Evolutionary conservation across 1,284 basidiomycete genomes (phyloP).

Genomic region (Phylloboletellus chloephorus): DNA sequence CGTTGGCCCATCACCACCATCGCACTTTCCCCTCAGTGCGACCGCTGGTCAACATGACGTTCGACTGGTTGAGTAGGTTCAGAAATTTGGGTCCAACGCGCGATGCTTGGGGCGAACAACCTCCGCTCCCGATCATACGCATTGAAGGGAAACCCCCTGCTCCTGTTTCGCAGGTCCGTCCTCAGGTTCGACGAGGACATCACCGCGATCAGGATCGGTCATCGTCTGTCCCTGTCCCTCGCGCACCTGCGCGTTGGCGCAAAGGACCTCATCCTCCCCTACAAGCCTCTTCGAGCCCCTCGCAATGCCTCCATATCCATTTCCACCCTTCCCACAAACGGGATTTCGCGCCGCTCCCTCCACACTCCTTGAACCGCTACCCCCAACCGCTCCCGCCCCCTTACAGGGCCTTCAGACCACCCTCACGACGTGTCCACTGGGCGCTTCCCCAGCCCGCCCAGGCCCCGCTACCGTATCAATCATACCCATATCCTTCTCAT

Average conservation of each 20-base stretch:
- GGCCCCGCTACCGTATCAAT: conserved; percentile 22
- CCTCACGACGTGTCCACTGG: conserved; percentile 26
- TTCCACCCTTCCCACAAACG: conserved; percentile 26
- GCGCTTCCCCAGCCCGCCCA: conserved; percentile 29
- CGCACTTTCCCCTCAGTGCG: conserved; percentile 11
- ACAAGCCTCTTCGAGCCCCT: conserved; percentile 15
- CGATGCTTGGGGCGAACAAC: conserved; percentile 18
- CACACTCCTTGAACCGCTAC: conserved; percentile 9
- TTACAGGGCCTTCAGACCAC: conserved; percentile 16
- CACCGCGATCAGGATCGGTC: conserved; percentile 16
- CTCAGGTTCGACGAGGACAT: conserved; percentile 19
- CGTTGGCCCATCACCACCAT: conserved; percentile 6
- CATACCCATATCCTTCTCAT: conserved; percentile 28
- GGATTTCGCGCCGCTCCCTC: conserved; percentile 9
- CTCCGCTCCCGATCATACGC: conserved; percentile 15
- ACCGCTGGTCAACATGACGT: conserved; percentile 20
- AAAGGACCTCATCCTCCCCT: conserved; percentile 15
- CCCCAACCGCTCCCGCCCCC: conserved; percentile 22
- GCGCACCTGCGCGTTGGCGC: conserved; percentile 14
- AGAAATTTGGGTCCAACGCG: conserved; percentile 15
- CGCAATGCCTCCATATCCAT: conserved; percentile 26
- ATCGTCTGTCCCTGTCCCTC: conserved; percentile 10
- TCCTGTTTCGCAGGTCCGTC: conserved; percentile 16
- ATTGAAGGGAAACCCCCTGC: conserved; percentile 19
- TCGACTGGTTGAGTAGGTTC: conserved; percentile 28